Percentiles rank a stretch among this genome's conserved stretches.
phyloP scores from a whole-genome alignment of 495 filamentous ascomycete genomes.

The Staphylotrichum longicolle region DNA sequence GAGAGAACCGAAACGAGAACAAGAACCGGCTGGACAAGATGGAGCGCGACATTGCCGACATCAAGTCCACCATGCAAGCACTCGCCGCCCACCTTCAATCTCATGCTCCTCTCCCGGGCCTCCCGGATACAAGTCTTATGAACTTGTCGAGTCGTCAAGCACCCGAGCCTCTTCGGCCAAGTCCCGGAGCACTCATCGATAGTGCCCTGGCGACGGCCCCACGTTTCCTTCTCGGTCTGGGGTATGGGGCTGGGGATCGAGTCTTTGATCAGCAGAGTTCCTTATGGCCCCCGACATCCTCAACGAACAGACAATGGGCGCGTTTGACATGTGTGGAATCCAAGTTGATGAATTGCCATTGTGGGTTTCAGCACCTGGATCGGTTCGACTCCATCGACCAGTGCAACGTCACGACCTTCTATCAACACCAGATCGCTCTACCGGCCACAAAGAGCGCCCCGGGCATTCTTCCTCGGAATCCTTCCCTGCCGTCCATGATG shows the following conservation, averaged over 20 bases:
- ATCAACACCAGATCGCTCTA: neutral
- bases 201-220: no score
- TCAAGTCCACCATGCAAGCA: neutral
- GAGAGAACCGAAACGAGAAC: neutral
- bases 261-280: no score
- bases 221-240: no score
- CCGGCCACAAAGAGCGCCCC: neutral
- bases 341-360: neutral
- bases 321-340: neutral
- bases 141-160: neutral
- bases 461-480: neutral
- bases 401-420: constrained; percentile 1
- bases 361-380: neutral
- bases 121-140: neutral
- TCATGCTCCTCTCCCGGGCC: neutral
- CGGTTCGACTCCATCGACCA: neutral
- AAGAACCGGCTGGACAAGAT: constrained; percentile 1
- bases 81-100: neutral
- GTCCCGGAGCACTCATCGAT: no score
- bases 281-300: no score
- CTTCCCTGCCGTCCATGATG: neutral
- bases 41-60: neutral
- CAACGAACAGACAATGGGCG: neutral
- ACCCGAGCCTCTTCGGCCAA: no score
- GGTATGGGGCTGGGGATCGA: no score